These are phyloP conservation scores for Wickerhamomyces sp. DNA, from an alignment of 1,139 yeast species.

Conservation along the genomic window DNA sequence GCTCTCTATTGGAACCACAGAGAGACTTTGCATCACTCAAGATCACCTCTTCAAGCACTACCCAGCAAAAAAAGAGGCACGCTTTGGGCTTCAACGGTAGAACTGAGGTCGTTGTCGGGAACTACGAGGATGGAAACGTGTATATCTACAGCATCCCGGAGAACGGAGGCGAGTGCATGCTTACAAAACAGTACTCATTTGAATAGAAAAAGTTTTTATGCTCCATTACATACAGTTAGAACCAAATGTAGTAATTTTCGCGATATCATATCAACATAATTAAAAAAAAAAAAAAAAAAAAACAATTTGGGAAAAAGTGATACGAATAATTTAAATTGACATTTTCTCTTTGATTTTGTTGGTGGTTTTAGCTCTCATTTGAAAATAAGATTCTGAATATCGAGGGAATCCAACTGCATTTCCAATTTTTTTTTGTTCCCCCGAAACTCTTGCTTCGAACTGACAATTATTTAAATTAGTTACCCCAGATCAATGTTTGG, in stretches of 20 bases:
- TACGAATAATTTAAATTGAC: no score
- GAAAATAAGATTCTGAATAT: no score
- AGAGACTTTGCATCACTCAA: constrained; percentile 35
- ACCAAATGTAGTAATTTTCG: neutral
- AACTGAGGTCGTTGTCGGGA: constrained; percentile 23
- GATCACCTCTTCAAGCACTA: constrained; percentile 9
- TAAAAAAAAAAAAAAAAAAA: neutral
- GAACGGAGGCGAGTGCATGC: constrained; percentile 32
- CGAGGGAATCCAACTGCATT: no score
- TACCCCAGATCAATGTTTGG: constrained; percentile 17
- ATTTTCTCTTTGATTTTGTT: no score
- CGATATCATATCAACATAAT: neutral
- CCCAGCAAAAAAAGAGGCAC: neutral
- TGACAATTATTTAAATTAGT: no score
- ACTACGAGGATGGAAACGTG: constrained; percentile 24
- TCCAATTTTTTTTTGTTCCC: no score
- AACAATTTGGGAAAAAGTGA: neutral
- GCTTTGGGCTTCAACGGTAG: constrained; percentile 24
- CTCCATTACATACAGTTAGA: neutral
- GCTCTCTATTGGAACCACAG: constrained; percentile 34
- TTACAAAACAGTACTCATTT: constrained; percentile 31
- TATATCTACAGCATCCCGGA: constrained; percentile 26
- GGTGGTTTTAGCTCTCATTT: no score
- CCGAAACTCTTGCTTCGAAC: no score
- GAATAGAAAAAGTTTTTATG: constrained; percentile 3